Conservation (phyloP, 108 stramenopile genomes). For the Nannochloropsis oceanica region DNA sequence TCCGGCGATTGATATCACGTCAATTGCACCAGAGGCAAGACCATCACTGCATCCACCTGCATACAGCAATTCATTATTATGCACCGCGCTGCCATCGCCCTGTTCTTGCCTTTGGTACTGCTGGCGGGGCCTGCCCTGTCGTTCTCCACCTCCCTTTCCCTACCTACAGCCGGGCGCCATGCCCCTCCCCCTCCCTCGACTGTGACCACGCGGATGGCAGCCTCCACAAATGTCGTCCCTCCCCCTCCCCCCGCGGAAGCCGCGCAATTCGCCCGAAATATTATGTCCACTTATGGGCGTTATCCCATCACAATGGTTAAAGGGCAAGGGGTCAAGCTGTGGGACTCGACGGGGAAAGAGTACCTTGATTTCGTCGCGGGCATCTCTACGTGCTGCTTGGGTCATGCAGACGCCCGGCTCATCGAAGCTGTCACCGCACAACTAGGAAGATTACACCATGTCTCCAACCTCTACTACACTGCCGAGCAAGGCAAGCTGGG, state of each 20-base stretch:
- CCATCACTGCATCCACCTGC: too few relatives aligned
- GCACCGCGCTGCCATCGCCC: not conserved
- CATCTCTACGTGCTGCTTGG: constrained; percentile 85
- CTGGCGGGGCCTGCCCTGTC: not conserved
- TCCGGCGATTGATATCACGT: too few relatives aligned
- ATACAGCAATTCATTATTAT: not conserved
- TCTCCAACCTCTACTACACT: constrained; percentile 81
- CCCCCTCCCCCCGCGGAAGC: not conserved
- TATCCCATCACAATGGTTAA: constrained; percentile 35
- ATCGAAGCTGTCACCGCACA: constrained; percentile 60
- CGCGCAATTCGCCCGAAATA: constrained; percentile 6
- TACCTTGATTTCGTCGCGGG: constrained; percentile 90
- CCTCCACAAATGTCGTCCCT: not conserved
- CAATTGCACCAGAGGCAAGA: too few relatives aligned
- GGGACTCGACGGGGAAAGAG: constrained; percentile 58
- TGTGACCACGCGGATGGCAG: not conserved
- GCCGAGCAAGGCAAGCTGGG: constrained; percentile 74
- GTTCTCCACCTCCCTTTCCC: not conserved
- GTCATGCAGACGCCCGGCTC: constrained; percentile 66
- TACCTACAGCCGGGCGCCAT: not conserved
- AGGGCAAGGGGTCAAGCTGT: constrained; percentile 61
- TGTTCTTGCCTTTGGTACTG: not conserved
- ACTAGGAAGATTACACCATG: constrained; percentile 72
- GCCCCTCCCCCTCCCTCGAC: not conserved
- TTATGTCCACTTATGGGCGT: constrained; percentile 35